Conservation (phyloP, 306 rosid genomes). For the Rosa lucieae region DNA sequence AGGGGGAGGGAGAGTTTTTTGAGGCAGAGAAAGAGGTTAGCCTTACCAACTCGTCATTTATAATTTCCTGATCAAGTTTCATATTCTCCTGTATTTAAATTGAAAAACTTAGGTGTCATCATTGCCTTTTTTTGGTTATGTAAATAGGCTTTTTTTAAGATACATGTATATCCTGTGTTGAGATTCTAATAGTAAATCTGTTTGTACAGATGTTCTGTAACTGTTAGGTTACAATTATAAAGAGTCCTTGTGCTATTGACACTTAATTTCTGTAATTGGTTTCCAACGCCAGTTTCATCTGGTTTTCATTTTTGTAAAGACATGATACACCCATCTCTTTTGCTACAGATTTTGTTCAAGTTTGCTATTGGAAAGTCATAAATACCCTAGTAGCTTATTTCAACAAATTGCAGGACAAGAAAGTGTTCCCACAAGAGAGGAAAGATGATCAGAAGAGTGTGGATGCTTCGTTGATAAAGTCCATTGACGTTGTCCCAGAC, state of each 20-base stretch:
- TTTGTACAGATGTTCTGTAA: neutral
- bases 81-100: neutral
- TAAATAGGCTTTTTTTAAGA: neutral
- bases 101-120: neutral
- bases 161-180: neutral
- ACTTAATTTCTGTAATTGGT: no score
- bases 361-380: no score
- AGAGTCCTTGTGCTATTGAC: no score
- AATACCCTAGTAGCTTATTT: neutral
- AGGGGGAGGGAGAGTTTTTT: conserved; percentile 39
- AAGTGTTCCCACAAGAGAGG: conserved; percentile 63
- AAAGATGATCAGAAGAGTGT: conserved; percentile 78
- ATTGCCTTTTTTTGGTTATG: neutral
- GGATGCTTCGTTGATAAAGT: conserved; percentile 54
- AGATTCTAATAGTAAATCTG: neutral
- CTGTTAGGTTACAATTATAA: neutral
- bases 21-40: conserved; percentile 41
- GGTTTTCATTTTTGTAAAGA: no score
- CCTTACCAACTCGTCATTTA: neutral
- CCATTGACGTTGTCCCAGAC: conserved; percentile 63
- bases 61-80: neutral
- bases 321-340: no score
- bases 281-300: no score
- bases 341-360: no score
- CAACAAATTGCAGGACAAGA: conserved; percentile 53